These are phyloP conservation scores for Mucor mucedo DNA, from an alignment of 371 early-diverging fungal genomes.

Conservation along the genomic window DNA sequence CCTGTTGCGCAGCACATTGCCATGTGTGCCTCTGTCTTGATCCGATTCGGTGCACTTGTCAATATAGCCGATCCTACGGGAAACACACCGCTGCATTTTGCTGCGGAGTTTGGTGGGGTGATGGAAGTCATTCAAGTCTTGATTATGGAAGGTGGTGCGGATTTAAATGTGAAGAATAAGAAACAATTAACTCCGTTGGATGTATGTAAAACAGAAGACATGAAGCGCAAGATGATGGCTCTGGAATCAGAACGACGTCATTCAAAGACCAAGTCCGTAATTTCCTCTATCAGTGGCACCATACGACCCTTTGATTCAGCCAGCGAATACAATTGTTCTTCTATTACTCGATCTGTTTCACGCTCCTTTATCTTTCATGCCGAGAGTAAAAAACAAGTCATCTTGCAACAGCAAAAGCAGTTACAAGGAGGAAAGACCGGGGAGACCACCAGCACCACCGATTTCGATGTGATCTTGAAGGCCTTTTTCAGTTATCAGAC, in stretches of 20 bases:
- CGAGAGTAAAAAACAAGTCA: slow-evolving; percentile 9
- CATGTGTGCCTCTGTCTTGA: slow-evolving; percentile 54
- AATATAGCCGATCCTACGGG: slow-evolving; percentile 68
- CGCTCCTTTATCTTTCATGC: slow-evolving; percentile 15
- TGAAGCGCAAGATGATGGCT: slow-evolving; percentile 12
- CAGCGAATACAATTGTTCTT: slow-evolving; percentile 35
- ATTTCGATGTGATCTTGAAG: slow-evolving; percentile 60
- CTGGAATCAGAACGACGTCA: slow-evolving; percentile 41
- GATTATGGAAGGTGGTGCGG: slow-evolving; percentile 53
- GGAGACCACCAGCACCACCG: slow-evolving; percentile 33
- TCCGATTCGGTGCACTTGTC: slow-evolving; percentile 63
- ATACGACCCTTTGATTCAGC: slow-evolving; percentile 51
- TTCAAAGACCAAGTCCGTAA: slow-evolving; percentile 22
- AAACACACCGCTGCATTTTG: slow-evolving; percentile 73
- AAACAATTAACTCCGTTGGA: slow-evolving; percentile 60
- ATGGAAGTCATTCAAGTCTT: slow-evolving; percentile 60
- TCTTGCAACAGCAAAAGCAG: slow-evolving; percentile 13
- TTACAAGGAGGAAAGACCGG: slow-evolving; percentile 21
- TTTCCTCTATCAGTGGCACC: slow-evolving; percentile 34
- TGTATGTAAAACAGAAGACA: slow-evolving; percentile 47
- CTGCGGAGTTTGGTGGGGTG: slow-evolving; percentile 64
- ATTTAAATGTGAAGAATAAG: slow-evolving; percentile 54
- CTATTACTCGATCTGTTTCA: slow-evolving; percentile 25
- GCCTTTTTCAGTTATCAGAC: slow-evolving; percentile 62
- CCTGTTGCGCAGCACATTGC: slow-evolving; percentile 49